A percentile compares a stretch with the other conserved stretches of the same genome.
Evolutionary conservation across 768 basidiomycete genomes (phyloP).

Genomic region (Phylloporus sp.): DNA sequence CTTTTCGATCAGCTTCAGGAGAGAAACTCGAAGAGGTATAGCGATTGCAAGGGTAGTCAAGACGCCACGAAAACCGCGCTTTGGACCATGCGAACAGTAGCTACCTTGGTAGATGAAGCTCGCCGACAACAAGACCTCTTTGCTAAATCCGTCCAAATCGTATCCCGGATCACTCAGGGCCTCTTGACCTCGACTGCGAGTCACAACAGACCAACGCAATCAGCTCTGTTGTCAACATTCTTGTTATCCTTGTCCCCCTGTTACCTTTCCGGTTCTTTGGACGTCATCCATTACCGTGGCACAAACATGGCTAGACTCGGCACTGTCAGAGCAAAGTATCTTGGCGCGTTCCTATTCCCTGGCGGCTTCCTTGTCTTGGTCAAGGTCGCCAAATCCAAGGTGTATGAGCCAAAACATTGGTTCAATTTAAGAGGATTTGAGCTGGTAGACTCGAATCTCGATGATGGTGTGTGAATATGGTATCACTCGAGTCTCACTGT

Average conservation of each 20-base stretch:
- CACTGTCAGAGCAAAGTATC: slow-evolving; percentile 74
- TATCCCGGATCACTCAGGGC: slow-evolving; percentile 54
- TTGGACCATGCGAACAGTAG: slow-evolving; percentile 71
- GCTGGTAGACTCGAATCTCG: slow-evolving; percentile 59
- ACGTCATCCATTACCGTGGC: slow-evolving; percentile 73
- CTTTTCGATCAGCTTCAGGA: slow-evolving; percentile 67
- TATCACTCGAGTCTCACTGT: slow-evolving; percentile 2
- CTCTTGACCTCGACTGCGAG: slow-evolving; percentile 26
- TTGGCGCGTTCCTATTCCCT: slow-evolving; percentile 84
- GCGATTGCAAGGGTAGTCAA: neutral
- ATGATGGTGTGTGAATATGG: slow-evolving; percentile 63
- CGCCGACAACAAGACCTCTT: slow-evolving; percentile 59
- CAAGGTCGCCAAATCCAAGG: slow-evolving; percentile 75
- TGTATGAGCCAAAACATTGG: slow-evolving; percentile 88
- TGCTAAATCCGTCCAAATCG: slow-evolving; percentile 61
- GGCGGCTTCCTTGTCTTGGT: slow-evolving; percentile 83
- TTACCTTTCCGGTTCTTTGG: slow-evolving; percentile 77
- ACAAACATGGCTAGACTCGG: slow-evolving; percentile 38
- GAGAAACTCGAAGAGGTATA: slow-evolving; percentile 2
- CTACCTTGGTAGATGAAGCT: slow-evolving; percentile 77
- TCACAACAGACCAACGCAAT: slow-evolving; percentile 29
- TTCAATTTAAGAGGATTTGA: slow-evolving; percentile 73
- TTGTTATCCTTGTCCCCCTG: slow-evolving; percentile 74
- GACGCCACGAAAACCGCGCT: slow-evolving; percentile 41
- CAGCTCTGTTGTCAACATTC: slow-evolving; percentile 49